Conservation (phyloP, 208 protist genomes). For the Leishmania gerbilli region DNA sequence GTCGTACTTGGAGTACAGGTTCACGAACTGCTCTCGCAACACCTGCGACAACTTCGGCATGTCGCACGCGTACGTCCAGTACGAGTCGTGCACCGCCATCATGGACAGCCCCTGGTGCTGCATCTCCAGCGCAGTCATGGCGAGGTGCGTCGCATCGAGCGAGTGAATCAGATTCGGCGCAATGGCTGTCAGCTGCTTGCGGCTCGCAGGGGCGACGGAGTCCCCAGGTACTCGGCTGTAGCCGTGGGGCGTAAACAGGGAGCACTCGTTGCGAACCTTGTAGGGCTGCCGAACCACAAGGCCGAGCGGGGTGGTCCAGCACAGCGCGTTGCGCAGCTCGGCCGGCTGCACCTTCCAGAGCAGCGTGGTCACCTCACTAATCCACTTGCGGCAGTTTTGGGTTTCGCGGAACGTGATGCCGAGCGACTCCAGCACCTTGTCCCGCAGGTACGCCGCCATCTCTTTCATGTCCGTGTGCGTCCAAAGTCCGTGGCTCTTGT, state of each 20-base stretch:
- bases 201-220: conserved; percentile 68
- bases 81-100: conserved; percentile 98
- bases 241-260: conserved; percentile 83
- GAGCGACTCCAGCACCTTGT: conserved; percentile 90
- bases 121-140: conserved; percentile 96
- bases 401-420: conserved; percentile 89
- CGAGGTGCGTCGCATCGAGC: conserved; percentile 98
- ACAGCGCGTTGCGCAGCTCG: conserved; percentile 85
- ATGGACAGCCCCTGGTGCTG: conserved; percentile 82
- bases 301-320: conserved; percentile 96
- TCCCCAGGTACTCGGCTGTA: conserved; percentile 76
- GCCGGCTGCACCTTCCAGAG: conserved; percentile 85
- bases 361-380: conserved; percentile 68
- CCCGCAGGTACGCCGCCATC: conserved; percentile 89
- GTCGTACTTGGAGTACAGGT: conserved; percentile 94
- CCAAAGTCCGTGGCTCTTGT: conserved; percentile 90
- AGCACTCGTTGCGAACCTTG: conserved; percentile 73
- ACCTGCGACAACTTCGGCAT: conserved; percentile 92
- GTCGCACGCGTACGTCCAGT: conserved; percentile 97
- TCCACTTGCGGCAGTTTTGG: conserved; percentile 88
- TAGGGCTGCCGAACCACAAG: conserved; percentile 98
- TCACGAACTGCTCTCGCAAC: conserved; percentile 96
- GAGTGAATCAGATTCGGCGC: conserved; percentile 99
- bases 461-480: conserved; percentile 89
- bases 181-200: conserved; percentile 95